Evolutionary conservation across 352 stramenopile genomes (phyloP), one percentile per base, ranked within the genome.

Genomic region (Thalassiosira gravida): DNA sequence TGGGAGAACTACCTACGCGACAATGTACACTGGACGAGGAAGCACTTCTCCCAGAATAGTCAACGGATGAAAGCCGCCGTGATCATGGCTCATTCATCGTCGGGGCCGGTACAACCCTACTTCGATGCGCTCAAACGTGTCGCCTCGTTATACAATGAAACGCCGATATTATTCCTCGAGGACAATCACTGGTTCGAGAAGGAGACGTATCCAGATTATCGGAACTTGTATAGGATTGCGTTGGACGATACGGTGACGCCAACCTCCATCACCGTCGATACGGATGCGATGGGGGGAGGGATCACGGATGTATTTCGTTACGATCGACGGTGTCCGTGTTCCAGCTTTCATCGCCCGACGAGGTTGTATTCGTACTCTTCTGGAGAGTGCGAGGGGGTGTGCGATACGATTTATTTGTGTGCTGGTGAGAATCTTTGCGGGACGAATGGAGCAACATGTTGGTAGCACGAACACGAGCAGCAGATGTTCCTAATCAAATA

Each of bases 201-300:
- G 47, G 20, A 20, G 32, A 29, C 20, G 22, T 68, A 68, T 29
- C 29, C 24, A 8, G 39, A 66, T 29, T 6, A 65, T 16, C 57
- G 56, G 16, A 77, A 69, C 46, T 63, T 77, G 67, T 58, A 68
- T 50, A 13, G 39, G 20, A 63, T 77, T 18, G 57, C 56, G 35
- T 44, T 77, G 20, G 67, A 77, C 62, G 67, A 77, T 52, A 58
- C 58, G 27, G 58, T 77, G 16, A 69, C 56, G 5, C 56, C 67
- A 47, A 68, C 67, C 13, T 29, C 46, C 13, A 69, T 77, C 25
- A 77, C 44, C 14, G 39, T 76, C n/a, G 55, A 69, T 42, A 24
- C 47, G 18, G 14, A 77, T 20, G 44, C n/a, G n/a, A n/a, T 18
- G 22, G 29, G 18, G 35, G 29, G 49, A 0, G 35, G 47, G 0